Evolutionary conservation across 2,329 filamentous ascomycete species (phyloP).

Genomic region (Colletotrichum plurivorum): DNA sequence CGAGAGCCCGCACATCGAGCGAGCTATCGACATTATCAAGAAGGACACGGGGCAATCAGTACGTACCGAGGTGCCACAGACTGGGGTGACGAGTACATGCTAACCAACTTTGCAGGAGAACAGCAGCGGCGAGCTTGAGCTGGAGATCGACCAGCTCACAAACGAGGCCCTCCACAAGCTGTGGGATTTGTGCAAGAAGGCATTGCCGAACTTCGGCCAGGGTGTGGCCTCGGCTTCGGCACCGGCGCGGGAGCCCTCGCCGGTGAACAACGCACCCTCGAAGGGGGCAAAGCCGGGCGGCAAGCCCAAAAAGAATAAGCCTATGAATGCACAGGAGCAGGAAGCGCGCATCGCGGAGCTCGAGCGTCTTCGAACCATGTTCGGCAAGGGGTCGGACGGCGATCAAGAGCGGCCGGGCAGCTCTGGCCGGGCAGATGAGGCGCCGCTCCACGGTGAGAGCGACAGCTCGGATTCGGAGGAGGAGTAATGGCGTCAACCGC

Average conservation of each 20-base stretch:
- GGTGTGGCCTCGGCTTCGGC: constrained; percentile 45
- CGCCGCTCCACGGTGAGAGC: constrained; percentile 43
- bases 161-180: constrained; percentile 68
- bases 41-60: constrained; percentile 83
- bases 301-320: constrained; percentile 81
- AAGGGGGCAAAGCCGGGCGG: constrained; percentile 55
- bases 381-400: constrained; percentile 46
- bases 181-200: constrained; percentile 61
- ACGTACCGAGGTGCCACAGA: constrained; percentile 54
- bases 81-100: constrained; percentile 43
- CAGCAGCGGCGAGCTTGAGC: constrained; percentile 70
- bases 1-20: constrained; percentile 81
- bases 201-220: constrained; percentile 57
- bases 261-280: constrained; percentile 46
- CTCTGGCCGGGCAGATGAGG: constrained; percentile 36
- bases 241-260: constrained; percentile 47
- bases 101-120: constrained; percentile 61
- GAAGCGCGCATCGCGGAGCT: constrained; percentile 75
- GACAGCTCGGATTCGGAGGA: constrained; percentile 65
- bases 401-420: constrained; percentile 49
- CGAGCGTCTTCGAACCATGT: constrained; percentile 65
- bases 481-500: constrained; percentile 46
- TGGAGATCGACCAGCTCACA: constrained; percentile 72
- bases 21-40: constrained; percentile 91
- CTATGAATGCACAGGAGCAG: constrained; percentile 80